phyloP scores from a whole-genome alignment of 192 early-diverging fungal genomes.

The Coemansia sp. region DNA sequence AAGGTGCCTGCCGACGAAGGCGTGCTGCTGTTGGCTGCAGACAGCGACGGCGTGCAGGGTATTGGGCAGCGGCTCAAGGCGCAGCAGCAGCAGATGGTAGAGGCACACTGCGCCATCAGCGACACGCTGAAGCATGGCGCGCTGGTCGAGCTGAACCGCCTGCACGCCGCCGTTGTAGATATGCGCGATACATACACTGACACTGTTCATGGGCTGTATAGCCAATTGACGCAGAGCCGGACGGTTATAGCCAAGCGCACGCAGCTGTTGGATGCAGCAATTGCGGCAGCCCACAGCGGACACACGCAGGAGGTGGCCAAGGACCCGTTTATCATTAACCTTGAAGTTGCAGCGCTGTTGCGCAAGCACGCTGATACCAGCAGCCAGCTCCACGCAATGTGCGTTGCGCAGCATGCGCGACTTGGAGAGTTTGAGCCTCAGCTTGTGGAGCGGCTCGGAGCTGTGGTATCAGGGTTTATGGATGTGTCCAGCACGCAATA shows the following conservation, averaged over 20 bases:
- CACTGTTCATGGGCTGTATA: constrained; percentile 13
- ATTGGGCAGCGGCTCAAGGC: constrained; percentile 30
- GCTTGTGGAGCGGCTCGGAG: constrained; percentile 20
- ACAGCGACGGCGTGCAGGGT: constrained; percentile 27
- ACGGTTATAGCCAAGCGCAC: constrained; percentile 12
- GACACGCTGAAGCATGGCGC: constrained; percentile 20
- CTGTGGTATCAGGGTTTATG: constrained; percentile 16
- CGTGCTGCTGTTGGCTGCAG: constrained; percentile 24
- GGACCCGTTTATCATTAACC: constrained; percentile 49
- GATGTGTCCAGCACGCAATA: constrained; percentile 15
- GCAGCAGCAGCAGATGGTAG: constrained; percentile 48
- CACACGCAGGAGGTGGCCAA: constrained; percentile 16
- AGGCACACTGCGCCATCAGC: constrained; percentile 44
- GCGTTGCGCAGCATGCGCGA: constrained; percentile 19
- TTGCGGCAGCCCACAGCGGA: constrained; percentile 11
- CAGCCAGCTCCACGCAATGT: constrained; percentile 10
- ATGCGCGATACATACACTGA: constrained; percentile 18
- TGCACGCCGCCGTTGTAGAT: constrained; percentile 13
- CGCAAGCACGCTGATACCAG: constrained; percentile 37
- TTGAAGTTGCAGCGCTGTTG: constrained; percentile 44
- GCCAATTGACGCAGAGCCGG: constrained; percentile 26
- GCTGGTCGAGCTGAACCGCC: constrained; percentile 9
- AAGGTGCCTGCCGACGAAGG: constrained; percentile 33
- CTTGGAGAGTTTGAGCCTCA: constrained; percentile 31
- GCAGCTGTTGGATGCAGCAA: constrained; percentile 18